phyloP scores from a whole-genome alignment of 1,284 basidiomycete species.

The Mycena sp. region DNA sequence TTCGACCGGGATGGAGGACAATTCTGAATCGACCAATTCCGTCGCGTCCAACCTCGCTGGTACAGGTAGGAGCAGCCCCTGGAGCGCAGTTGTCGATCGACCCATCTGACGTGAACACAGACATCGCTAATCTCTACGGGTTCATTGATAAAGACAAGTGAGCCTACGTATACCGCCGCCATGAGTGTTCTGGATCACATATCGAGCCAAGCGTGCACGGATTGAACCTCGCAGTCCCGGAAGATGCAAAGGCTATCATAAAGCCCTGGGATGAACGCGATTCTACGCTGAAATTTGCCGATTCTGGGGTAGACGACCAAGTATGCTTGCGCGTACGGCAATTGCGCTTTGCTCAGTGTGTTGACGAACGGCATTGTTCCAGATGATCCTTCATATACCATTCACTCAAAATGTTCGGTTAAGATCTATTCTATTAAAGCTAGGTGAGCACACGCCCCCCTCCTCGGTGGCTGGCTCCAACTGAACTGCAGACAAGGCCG shows the following conservation, averaged over 20 bases:
- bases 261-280: conserved; percentile 85
- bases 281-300: conserved; percentile 67
- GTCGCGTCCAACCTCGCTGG: conserved; percentile 25
- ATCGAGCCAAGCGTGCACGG: conserved; percentile 72
- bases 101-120: conserved; percentile 44
- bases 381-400: conserved; percentile 84
- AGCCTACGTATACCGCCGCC: conserved; percentile 42
- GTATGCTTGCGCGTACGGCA: conserved; percentile 46
- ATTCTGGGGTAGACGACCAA: conserved; percentile 85
- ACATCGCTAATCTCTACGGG: conserved; percentile 65
- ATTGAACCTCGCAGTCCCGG: conserved; percentile 78
- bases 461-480: neutral
- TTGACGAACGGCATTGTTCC: neutral
- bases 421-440: conserved; percentile 75
- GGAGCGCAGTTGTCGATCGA: conserved; percentile 18
- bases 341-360: neutral
- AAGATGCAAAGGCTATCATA: conserved; percentile 76
- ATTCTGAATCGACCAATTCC: conserved; percentile 24
- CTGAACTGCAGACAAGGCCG: conserved; percentile 56
- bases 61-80: conserved; percentile 15
- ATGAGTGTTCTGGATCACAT: conserved; percentile 22
- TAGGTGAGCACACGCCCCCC: conserved; percentile 58
- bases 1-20: conserved; percentile 15
- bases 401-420: conserved; percentile 82
- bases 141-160: conserved; percentile 79